Base-by-base conservation (phyloP, 768 basidiomycete genomes). In the Omphalotus guepiniiformis region DNA sequence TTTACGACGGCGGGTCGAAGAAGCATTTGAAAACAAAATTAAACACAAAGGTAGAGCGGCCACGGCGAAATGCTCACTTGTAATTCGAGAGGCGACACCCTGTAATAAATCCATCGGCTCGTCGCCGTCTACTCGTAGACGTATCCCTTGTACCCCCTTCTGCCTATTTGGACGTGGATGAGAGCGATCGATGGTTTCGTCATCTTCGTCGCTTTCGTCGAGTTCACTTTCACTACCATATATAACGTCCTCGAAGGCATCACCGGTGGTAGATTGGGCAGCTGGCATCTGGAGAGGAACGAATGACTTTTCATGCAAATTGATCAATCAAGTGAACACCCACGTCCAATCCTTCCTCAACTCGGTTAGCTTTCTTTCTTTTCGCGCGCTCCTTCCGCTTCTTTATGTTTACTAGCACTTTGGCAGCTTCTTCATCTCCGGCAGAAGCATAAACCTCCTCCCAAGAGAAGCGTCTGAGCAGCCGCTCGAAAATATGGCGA, bases 141-240 rank as follows among this genome's bases (percentile, higher is more conserved):
- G 86, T 11, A 83, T 74, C 3, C 79, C 80, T 22, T 66, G 57
- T 6, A 58, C 49, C 6, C 52, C 54, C 47, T 61, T 61, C 52
- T 63, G 69, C 46, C 64, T 69, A 45, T 67, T 74, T 6, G 58
- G 54, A 8, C 55, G 48, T 15, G 54, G 50, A 28, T 54, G 57
- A 9, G 58, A 26, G 6, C 55, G 56, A 18, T 53, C 51, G 28
- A 61, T 53, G 12, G 66, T 58, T 42, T 58, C 58, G 9, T 69
- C 73, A 45, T 87, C 82, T 36, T 80, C 79, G 34, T 85, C 84
- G 52, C 78, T 80, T 52, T 84, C 83, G 2, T 83, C 86, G 26
- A 86, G 66, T 59, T 97, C 94, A 55, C 90, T 93, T 60, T 98
- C 96, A 59, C 92, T 95, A 34, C 93, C 94, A 62, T 98, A 98